Evolutionary conservation across 2,329 filamentous ascomycete genomes (phyloP).

Genomic region (Cladobotryum mycophilum): DNA sequence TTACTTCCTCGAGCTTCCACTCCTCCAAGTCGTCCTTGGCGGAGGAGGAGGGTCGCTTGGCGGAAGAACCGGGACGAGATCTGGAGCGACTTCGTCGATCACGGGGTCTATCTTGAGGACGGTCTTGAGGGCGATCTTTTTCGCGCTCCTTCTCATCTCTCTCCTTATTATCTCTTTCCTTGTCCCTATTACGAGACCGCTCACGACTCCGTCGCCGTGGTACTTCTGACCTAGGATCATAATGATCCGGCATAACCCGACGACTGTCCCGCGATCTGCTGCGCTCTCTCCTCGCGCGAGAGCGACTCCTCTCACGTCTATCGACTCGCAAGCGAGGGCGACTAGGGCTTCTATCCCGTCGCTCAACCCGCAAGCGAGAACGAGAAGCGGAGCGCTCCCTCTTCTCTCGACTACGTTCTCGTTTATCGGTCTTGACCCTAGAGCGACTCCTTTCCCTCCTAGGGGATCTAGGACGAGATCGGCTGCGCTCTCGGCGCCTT

Average conservation of each 20-base stretch:
- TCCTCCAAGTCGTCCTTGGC: slow-evolving; percentile 46
- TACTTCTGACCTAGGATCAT: slow-evolving; percentile 16
- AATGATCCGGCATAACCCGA: slow-evolving; percentile 15
- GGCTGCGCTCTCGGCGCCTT: slow-evolving; percentile 31
- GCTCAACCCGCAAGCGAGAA: slow-evolving; percentile 17
- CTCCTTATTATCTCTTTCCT: slow-evolving; percentile 18
- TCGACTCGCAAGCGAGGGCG: slow-evolving; percentile 28
- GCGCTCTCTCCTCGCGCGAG: slow-evolving; percentile 14
- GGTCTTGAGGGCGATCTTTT: slow-evolving; percentile 10
- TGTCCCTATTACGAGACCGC: slow-evolving; percentile 18
- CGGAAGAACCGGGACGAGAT: slow-evolving; percentile 31
- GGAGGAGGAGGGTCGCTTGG: slow-evolving; percentile 31
- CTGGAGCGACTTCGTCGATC: slow-evolving; percentile 41
- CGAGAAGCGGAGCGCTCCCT: slow-evolving; percentile 25
- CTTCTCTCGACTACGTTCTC: slow-evolving; percentile 28
- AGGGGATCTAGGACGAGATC: slow-evolving; percentile 29
- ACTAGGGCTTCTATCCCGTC: slow-evolving; percentile 28
- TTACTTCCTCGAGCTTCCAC: slow-evolving; percentile 56
- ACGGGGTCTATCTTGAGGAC: slow-evolving; percentile 15
- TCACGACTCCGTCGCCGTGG: slow-evolving; percentile 22
- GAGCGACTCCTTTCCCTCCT: slow-evolving; percentile 34
- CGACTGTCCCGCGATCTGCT: slow-evolving; percentile 19
- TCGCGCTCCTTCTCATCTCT: slow-evolving; percentile 18
- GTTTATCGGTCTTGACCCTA: slow-evolving; percentile 22
- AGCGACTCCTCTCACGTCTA: slow-evolving; percentile 23